Evolutionary conservation across 495 filamentous ascomycete species (phyloP).

Genomic region (Hypomontagnella monticulosa): DNA sequence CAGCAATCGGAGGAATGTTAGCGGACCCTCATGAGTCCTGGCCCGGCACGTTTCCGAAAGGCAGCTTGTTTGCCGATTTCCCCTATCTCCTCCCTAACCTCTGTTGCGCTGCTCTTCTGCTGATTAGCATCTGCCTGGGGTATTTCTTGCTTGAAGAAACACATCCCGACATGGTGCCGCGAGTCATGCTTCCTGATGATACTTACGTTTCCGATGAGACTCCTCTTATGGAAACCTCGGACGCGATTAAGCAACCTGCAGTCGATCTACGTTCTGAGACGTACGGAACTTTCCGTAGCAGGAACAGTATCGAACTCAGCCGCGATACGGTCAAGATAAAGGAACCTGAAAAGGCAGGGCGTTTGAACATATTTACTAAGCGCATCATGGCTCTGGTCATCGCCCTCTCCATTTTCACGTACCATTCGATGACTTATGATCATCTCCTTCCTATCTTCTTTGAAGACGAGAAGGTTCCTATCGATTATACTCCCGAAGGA

Average conservation of each 20-base stretch:
- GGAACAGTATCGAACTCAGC: conserved; percentile 60
- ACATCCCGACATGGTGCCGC: conserved; percentile 79
- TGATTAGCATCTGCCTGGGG: conserved; percentile 77
- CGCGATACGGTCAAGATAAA: conserved; percentile 51
- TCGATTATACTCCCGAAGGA: conserved; percentile 23
- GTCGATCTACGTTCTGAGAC: conserved; percentile 78
- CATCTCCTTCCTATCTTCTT: conserved; percentile 86
- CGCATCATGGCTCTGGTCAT: conserved; percentile 74
- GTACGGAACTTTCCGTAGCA: conserved; percentile 78
- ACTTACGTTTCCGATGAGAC: conserved; percentile 69
- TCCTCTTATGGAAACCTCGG: conserved; percentile 75
- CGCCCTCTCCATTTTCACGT: conserved; percentile 83
- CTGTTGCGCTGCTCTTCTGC: conserved; percentile 75
- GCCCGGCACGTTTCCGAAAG: conserved; percentile 68
- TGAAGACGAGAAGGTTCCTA: conserved; percentile 67
- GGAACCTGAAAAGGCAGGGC: conserved; percentile 44
- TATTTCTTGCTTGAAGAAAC: conserved; percentile 81
- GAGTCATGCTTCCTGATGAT: conserved; percentile 61
- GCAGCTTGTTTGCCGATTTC: conserved; percentile 74
- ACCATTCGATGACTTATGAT: conserved; percentile 89
- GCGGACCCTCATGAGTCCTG: conserved; percentile 76
- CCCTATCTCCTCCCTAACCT: conserved; percentile 87
- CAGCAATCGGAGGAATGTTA: conserved; percentile 81
- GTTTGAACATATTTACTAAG: conserved; percentile 67
- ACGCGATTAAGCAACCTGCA: conserved; percentile 72